Evolutionary conservation across 2,329 filamentous ascomycete species (phyloP).

Genomic region (Zymoseptoria ardabiliae): DNA sequence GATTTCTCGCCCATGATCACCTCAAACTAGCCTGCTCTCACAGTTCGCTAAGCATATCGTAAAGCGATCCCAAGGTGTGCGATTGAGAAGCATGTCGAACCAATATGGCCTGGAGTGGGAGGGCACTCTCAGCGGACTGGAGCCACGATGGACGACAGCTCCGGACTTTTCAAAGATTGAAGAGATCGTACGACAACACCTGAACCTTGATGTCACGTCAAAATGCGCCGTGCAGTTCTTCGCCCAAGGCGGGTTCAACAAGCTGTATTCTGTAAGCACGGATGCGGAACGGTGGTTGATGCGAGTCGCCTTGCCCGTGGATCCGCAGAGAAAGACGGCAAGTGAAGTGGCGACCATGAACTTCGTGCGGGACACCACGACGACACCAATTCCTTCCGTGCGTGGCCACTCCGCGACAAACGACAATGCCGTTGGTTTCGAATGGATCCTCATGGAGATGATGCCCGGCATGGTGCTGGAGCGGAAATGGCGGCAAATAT

Average conservation of each 20-base stretch:
- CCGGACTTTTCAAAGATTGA: background rate
- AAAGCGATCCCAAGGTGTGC: background rate
- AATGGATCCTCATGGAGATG: slow-evolving; percentile 8
- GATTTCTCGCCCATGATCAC: background rate
- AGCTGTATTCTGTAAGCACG: background rate
- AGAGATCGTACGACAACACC: background rate
- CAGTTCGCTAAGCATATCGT: background rate
- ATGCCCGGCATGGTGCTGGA: slow-evolving; percentile 1
- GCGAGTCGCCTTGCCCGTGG: background rate
- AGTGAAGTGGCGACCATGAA: slow-evolving; percentile 11
- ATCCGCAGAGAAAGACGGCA: slow-evolving; percentile 1
- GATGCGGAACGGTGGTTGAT: background rate
- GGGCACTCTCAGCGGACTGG: background rate
- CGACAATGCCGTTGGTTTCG: slow-evolving; percentile 4
- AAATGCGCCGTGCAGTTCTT: background rate
- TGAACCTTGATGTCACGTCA: background rate
- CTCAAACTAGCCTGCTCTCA: background rate
- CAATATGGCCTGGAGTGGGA: background rate
- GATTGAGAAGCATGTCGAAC: background rate
- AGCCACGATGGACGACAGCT: background rate
- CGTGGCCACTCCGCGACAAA: slow-evolving; percentile 1
- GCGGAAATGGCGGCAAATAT: slow-evolving; percentile 1
- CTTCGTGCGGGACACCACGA: slow-evolving; percentile 3
- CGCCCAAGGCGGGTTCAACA: background rate
- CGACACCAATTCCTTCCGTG: slow-evolving; percentile 3